phyloP scores from a whole-genome alignment of 805 yeast genomes.

The Wickerhamiella slavikovae region DNA sequence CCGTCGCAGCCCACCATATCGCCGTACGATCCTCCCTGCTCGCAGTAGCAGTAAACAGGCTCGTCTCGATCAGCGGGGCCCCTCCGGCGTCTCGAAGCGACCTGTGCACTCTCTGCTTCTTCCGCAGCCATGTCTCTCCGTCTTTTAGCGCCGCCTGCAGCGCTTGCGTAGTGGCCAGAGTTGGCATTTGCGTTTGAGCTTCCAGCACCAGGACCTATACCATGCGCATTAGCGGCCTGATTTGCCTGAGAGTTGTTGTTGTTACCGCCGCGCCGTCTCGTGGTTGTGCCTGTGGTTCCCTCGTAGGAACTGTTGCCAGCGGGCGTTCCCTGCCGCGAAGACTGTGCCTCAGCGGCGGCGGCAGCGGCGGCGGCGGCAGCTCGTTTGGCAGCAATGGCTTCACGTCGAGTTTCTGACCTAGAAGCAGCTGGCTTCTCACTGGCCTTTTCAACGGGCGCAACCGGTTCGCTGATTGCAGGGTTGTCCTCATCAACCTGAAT shows the following conservation, averaged over 20 bases:
- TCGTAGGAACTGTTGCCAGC: not conserved
- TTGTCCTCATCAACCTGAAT: slow-evolving; percentile 47
- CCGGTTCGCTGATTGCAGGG: slow-evolving; percentile 59
- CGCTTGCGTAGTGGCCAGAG: slow-evolving; percentile 1
- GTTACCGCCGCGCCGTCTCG: not conserved
- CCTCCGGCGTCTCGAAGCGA: slow-evolving; percentile 6
- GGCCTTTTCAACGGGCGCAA: slow-evolving; percentile 27
- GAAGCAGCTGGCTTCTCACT: slow-evolving; percentile 48
- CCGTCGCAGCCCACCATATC: slow-evolving; percentile 99
- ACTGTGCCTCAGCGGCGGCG: slow-evolving; percentile 1
- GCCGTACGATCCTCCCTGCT: slow-evolving; percentile 91
- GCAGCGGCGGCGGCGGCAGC: slow-evolving; percentile 24
- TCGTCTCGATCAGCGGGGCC: slow-evolving; percentile 24
- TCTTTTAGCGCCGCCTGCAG: slow-evolving; percentile 1
- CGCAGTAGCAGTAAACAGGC: slow-evolving; percentile 87
- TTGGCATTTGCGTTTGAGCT: slow-evolving; percentile 1
- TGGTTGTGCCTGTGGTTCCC: not conserved
- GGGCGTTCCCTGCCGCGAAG: slow-evolving; percentile 11
- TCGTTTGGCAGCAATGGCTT: slow-evolving; percentile 77
- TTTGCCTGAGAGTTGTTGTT: not conserved
- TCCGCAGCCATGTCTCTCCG: slow-evolving; percentile 4
- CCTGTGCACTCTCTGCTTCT: slow-evolving; percentile 11
- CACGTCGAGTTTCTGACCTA: slow-evolving; percentile 71
- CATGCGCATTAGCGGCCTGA: not conserved
- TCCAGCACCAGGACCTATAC: not conserved